These are phyloP conservation scores for Boletus barrowsii DNA, from an alignment of 768 basidiomycete genomes.

Conservation along the genomic window DNA sequence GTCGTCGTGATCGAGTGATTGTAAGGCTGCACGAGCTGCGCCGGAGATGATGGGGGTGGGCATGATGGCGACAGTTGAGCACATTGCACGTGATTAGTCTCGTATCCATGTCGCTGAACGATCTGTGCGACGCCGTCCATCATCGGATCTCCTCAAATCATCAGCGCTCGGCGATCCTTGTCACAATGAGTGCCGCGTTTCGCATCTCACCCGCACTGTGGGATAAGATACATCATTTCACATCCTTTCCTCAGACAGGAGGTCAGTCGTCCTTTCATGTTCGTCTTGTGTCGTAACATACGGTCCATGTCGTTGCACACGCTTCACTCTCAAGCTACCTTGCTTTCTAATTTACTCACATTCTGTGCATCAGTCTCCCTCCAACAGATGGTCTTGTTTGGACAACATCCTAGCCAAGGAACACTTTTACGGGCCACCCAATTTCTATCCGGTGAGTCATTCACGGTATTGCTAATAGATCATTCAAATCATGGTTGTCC, in stretches of 20 bases:
- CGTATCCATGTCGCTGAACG: too few relatives aligned
- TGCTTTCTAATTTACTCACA: not conserved
- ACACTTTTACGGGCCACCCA: slow-evolving; percentile 91
- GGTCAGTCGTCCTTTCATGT: slow-evolving; percentile 43
- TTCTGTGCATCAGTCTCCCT: slow-evolving; percentile 67
- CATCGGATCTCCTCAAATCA: too few relatives aligned
- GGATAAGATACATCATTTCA: slow-evolving; percentile 90
- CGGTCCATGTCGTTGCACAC: too few relatives aligned
- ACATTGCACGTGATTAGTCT: too few relatives aligned
- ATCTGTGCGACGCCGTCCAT: too few relatives aligned
- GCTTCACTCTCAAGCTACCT: too few relatives aligned
- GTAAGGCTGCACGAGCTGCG: slow-evolving; percentile 47
- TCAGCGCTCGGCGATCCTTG: not conserved
- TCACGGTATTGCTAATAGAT: not conserved
- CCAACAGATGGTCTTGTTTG: slow-evolving; percentile 97
- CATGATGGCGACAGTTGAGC: slow-evolving; percentile 1
- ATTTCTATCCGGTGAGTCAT: slow-evolving; percentile 68
- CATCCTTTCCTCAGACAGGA: slow-evolving; percentile 90
- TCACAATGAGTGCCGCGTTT: slow-evolving; percentile 45
- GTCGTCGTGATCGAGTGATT: slow-evolving; percentile 49
- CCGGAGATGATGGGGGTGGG: slow-evolving; percentile 16
- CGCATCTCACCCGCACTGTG: slow-evolving; percentile 76
- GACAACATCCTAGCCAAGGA: slow-evolving; percentile 92
- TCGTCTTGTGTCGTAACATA: not conserved
- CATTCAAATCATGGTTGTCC: not conserved